A percentile compares a stretch with the other conserved stretches of the same genome.
phyloP scores from a whole-genome alignment of 2,329 filamentous ascomycete genomes.

The Sporothrix phasma region DNA sequence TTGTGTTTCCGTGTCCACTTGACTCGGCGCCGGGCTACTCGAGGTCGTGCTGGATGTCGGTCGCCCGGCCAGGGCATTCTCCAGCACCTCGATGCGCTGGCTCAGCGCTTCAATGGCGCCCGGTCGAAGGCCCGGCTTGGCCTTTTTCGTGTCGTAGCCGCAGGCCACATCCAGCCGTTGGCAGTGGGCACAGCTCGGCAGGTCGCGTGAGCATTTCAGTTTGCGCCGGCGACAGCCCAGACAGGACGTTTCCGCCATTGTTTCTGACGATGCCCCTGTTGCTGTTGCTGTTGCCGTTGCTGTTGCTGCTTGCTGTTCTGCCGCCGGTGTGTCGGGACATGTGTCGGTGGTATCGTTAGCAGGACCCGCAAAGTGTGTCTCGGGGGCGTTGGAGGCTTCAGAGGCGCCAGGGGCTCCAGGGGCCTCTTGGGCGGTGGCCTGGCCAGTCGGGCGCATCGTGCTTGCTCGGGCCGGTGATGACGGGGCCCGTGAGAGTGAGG shows the following conservation, averaged over 20 bases:
- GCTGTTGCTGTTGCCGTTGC: neutral
- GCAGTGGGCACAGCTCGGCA: conserved; percentile 17
- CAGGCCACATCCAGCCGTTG: conserved; percentile 13
- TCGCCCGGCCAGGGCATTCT: conserved; percentile 7
- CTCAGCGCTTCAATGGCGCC: conserved; percentile 19
- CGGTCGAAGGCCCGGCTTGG: conserved; percentile 18
- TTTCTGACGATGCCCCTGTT: neutral
- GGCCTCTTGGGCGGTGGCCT: neutral
- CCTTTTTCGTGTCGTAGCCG: conserved; percentile 12
- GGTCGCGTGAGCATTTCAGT: conserved; percentile 18
- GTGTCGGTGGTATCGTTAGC: neutral
- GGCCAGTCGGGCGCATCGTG: neutral
- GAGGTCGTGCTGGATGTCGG: neutral
- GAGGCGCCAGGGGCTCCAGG: neutral
- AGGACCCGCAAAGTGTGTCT: neutral
- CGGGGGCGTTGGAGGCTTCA: neutral
- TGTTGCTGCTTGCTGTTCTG: neutral
- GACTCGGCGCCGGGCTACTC: neutral
- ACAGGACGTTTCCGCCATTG: conserved; percentile 3
- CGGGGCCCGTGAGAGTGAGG: neutral
- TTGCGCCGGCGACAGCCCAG: conserved; percentile 17
- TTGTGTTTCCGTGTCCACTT: neutral
- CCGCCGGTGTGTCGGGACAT: neutral
- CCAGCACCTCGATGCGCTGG: conserved; percentile 16
- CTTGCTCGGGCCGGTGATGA: neutral